Percentiles rank a stretch among this genome's conserved stretches.
Conservation (phyloP, 768 basidiomycete genomes). For the Daedalea quercina region DNA sequence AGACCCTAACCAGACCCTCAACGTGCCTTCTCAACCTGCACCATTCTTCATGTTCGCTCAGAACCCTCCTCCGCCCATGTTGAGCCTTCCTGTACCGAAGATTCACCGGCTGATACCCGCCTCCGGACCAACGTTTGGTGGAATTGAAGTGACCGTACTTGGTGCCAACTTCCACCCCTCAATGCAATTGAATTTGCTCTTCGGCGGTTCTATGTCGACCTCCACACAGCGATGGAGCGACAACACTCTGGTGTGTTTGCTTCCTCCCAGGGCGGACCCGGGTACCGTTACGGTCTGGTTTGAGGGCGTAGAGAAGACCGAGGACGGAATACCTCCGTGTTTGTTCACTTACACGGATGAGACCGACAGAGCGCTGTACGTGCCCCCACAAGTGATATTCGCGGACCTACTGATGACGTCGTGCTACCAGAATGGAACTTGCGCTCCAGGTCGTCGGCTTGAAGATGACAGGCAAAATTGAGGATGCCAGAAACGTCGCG, state of each 20-base stretch:
- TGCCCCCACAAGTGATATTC: constrained; percentile 14
- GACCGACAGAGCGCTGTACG: constrained; percentile 82
- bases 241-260: constrained; percentile 84
- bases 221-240: constrained; percentile 90
- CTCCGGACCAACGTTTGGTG: constrained; percentile 82
- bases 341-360: constrained; percentile 91
- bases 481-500: constrained; percentile 89
- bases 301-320: constrained; percentile 61
- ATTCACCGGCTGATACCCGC: constrained; percentile 85
- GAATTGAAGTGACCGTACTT: constrained; percentile 90
- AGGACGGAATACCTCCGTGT: constrained; percentile 46
- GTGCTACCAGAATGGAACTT: constrained; percentile 73
- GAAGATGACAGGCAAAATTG: constrained; percentile 94
- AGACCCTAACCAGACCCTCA: constrained; percentile 2
- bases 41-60: constrained; percentile 49
- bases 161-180: constrained; percentile 85
- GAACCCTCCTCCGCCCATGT: constrained; percentile 37
- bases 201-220: constrained; percentile 77
- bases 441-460: constrained; percentile 92
- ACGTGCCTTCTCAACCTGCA: not conserved
- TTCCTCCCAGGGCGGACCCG: constrained; percentile 75
- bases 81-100: constrained; percentile 53
- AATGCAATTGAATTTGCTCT: constrained; percentile 68
- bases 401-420: constrained; percentile 9
- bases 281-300: constrained; percentile 92